phyloP scores from a whole-genome alignment of 495 filamentous ascomycete species.

The Xylaria acuta region DNA sequence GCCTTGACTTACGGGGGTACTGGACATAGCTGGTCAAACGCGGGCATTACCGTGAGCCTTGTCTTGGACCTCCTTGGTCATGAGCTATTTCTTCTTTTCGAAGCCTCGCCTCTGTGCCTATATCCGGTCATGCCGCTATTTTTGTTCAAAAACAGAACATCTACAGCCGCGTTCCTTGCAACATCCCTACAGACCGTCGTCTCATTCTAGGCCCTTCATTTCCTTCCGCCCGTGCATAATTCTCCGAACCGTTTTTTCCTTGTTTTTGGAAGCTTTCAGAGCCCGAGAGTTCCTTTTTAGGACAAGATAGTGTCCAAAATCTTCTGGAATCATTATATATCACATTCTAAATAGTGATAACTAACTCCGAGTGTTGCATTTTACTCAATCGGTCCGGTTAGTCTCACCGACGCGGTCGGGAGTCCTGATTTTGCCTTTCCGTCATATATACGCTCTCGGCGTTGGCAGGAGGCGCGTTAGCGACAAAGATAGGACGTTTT shows the following conservation, averaged over 20 bases:
- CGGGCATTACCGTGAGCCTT: slow-evolving; percentile 31
- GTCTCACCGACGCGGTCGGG: slow-evolving; percentile 48
- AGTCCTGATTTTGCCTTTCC: slow-evolving; percentile 54
- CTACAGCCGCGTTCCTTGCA: slow-evolving; percentile 34
- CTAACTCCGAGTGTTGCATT: too few relatives aligned
- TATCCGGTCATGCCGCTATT: slow-evolving; percentile 44
- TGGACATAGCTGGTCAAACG: slow-evolving; percentile 34
- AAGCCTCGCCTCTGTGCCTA: slow-evolving; percentile 35
- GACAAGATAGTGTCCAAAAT: too few relatives aligned
- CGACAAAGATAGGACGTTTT: slow-evolving; percentile 54
- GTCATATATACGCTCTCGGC: slow-evolving; percentile 45
- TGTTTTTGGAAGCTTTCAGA: too few relatives aligned
- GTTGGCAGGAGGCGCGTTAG: slow-evolving; percentile 45
- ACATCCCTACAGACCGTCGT: slow-evolving; percentile 28
- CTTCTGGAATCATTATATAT: too few relatives aligned
- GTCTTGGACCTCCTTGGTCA: slow-evolving; percentile 35
- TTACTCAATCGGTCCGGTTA: slow-evolving; percentile 47
- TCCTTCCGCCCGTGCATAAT: slow-evolving; percentile 55
- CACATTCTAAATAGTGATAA: too few relatives aligned
- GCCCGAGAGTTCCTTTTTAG: too few relatives aligned
- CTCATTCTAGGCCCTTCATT: slow-evolving; percentile 49
- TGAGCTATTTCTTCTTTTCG: slow-evolving; percentile 35
- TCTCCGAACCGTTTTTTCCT: too few relatives aligned
- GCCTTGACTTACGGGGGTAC: slow-evolving; percentile 42
- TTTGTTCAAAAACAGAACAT: slow-evolving; percentile 46